Base-by-base conservation (phyloP, 176 grass and related monocot genomes). In the Panicum miliaceum region DNA sequence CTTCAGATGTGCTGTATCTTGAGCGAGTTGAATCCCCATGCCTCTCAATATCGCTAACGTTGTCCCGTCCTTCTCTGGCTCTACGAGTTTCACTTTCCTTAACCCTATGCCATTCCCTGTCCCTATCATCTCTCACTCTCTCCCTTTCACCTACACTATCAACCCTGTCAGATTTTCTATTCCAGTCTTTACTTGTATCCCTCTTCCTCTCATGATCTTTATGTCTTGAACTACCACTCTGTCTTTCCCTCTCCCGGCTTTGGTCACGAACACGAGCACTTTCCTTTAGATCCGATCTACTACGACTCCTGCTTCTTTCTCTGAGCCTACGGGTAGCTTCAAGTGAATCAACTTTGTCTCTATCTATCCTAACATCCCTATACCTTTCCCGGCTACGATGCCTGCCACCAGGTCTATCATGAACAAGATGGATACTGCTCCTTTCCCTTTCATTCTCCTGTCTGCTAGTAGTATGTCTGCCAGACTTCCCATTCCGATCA, bases 221-320 rank as follows among this genome's bases (percentile, higher is more conserved):
- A 73, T 68, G 70, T 80, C 83, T 98, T 72, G 88, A 82, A 62
- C 91, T 90, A 84, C 82, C 77, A 79, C 82, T 80, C 25, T 1
- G 76, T 29, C 71, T 90, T 84, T 91, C 97, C 60, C 89, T 94
- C 67, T 90, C 91, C 25, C 68, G 79, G 62, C 65, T 88, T 84
- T 82, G 77, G 37, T 91, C 85, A 73, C 42, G 79, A 32, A 42
- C 10, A 26, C 16, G 73, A 34, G 47, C 29, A 34, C 19, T 84
- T 56, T 87, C 87, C 87, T 85, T 88, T 82, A 12, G 36, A 43
- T 90, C 85, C 63, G 80, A 65, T 90, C 90, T 90, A 65, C 68
- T 78, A 61, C 57, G 73, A 81, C 90, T 94, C 66, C 82, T 88
- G 77, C 88, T 94, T 76, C 90, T 89, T 86, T 92, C 85, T 84